Conservation (phyloP, 1,284 basidiomycete species). For the Rhodotorula sp. region DNA sequence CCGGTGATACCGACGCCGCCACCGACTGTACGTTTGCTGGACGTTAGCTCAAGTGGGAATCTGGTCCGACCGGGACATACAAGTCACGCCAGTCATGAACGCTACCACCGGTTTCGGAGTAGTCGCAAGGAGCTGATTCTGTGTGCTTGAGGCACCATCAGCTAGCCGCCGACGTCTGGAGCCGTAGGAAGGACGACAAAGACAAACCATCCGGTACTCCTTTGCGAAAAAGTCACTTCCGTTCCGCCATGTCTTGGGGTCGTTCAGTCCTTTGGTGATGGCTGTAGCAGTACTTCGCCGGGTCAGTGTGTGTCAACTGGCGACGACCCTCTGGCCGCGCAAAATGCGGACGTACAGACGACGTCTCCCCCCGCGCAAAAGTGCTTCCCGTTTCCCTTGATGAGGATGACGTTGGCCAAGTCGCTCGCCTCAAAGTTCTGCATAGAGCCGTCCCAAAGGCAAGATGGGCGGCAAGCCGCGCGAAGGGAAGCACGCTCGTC, state of each 20-base stretch:
- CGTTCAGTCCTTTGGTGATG: constrained; percentile 41
- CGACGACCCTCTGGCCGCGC: too few relatives aligned
- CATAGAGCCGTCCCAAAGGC: not conserved
- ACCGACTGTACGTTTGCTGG: constrained; percentile 64
- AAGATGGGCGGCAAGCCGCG: not conserved
- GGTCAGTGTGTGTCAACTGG: not conserved
- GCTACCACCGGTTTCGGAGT: constrained; percentile 83
- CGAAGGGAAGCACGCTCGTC: constrained; percentile 1
- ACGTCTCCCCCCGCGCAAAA: constrained; percentile 98
- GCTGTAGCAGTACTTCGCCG: constrained; percentile 12
- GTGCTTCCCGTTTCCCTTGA: constrained; percentile 70
- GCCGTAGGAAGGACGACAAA: too few relatives aligned
- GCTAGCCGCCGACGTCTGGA: too few relatives aligned
- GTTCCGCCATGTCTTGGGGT: constrained; percentile 50
- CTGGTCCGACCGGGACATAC: constrained; percentile 58
- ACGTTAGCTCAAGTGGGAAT: constrained; percentile 7
- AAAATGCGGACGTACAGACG: constrained; percentile 58
- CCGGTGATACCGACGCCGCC: constrained; percentile 89
- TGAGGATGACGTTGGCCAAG: constrained; percentile 72
- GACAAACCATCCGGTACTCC: constrained; percentile 65
- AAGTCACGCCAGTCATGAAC: constrained; percentile 82
- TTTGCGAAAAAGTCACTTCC: constrained; percentile 84
- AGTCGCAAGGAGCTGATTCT: constrained; percentile 79
- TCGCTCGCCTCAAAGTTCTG: constrained; percentile 78
- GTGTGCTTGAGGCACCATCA: constrained; percentile 47